Evolutionary conservation across 441 rosid genomes (phyloP).

Genomic region (Daphne laureola): DNA sequence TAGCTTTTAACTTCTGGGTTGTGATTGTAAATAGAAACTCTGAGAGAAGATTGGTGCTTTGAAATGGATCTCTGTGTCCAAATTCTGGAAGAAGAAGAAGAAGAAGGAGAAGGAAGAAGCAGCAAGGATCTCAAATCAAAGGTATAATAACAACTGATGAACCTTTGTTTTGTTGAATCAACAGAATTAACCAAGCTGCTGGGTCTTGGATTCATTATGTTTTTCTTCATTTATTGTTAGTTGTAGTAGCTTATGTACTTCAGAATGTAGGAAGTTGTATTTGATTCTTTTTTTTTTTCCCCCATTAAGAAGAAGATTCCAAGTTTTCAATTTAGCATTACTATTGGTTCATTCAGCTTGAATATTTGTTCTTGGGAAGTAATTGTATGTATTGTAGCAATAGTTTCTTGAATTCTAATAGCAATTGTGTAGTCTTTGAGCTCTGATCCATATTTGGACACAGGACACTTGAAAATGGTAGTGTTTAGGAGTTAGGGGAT

Average conservation of each 20-base stretch:
- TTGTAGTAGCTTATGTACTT: conserved; percentile 11
- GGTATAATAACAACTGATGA: not conserved
- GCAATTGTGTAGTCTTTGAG: not conserved
- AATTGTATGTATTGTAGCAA: too few species aligned
- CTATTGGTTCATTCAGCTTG: conserved; percentile 2
- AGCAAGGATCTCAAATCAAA: not conserved
- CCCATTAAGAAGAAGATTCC: conserved; percentile 6
- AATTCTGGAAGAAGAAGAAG: too few species aligned
- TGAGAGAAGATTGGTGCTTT: too few species aligned
- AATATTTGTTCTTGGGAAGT: not conserved
- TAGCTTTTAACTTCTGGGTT: not conserved
- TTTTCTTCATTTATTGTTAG: conserved; percentile 1
- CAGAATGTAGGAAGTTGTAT: conserved; percentile 6
- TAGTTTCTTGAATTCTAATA: not conserved
- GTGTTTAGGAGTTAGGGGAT: too few species aligned
- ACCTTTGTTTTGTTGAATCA: too few species aligned
- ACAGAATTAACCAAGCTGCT: too few species aligned
- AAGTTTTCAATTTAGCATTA: not conserved
- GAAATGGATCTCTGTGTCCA: too few species aligned
- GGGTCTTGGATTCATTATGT: not conserved
- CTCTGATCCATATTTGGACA: too few species aligned
- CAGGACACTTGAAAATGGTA: too few species aligned
- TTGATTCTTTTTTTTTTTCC: conserved; percentile 24
- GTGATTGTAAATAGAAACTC: too few species aligned
- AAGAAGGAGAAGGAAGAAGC: too few species aligned